Evolutionary conservation across 1,284 basidiomycete genomes (phyloP).

Genomic region (Tremellales sp.): DNA sequence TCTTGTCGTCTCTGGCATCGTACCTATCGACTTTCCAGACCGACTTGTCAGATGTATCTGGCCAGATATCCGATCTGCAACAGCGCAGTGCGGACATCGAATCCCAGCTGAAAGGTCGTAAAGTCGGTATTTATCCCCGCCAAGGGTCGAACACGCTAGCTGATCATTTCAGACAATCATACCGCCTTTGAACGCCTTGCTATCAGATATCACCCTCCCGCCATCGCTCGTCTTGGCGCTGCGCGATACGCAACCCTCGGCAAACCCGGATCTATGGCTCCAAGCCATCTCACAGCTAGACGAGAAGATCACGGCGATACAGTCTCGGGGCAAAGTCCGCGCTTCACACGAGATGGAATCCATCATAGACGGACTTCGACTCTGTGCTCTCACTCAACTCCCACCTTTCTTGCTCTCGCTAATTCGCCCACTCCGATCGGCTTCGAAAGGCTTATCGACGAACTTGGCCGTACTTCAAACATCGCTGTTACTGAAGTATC

Average conservation of each 20-base stretch:
- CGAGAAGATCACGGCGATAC: conserved; percentile 63
- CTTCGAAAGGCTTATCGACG: conserved; percentile 60
- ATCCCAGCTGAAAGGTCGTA: conserved; percentile 71
- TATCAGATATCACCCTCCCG: conserved; percentile 75
- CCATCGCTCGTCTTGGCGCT: conserved; percentile 74
- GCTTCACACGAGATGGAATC: conserved; percentile 76
- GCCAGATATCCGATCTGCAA: conserved; percentile 92
- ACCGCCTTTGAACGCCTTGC: conserved; percentile 72
- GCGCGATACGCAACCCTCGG: conserved; percentile 71
- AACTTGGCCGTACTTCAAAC: conserved; percentile 93
- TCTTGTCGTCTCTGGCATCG: conserved; percentile 77
- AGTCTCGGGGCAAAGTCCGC: conserved; percentile 67
- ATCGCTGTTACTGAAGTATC: conserved; percentile 78
- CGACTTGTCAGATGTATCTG: conserved; percentile 87
- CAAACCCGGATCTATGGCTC: conserved; percentile 69
- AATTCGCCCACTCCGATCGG: conserved; percentile 76
- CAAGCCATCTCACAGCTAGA: conserved; percentile 75
- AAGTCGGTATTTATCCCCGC: conserved; percentile 54
- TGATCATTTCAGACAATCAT: conserved; percentile 70
- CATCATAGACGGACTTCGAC: conserved; percentile 76
- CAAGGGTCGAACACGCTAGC: too few species aligned
- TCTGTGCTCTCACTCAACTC: conserved; percentile 82
- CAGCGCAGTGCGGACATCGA: conserved; percentile 85
- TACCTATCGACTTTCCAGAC: conserved; percentile 94
- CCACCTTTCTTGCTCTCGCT: conserved; percentile 80